Evolutionary conservation across 176 grass and related monocot species (phyloP).

Genomic region (maize (Zea mays)): DNA sequence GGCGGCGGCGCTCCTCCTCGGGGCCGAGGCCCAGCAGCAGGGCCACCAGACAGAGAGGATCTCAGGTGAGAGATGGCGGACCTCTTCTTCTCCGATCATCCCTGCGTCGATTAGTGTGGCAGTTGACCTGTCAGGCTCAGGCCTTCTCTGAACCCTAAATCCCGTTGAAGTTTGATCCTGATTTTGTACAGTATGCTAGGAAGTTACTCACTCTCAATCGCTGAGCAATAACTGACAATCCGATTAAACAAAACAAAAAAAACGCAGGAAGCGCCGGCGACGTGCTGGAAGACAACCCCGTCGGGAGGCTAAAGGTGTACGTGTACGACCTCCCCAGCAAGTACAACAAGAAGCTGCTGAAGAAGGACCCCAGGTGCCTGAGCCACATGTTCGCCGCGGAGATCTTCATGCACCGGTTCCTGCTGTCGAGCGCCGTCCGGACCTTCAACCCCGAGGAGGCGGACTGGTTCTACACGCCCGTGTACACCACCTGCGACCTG

Average conservation of each 20-base stretch:
- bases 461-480: slow-evolving; percentile 31
- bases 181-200: too few relatives aligned
- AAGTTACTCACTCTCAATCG: too few relatives aligned
- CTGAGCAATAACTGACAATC: neutral
- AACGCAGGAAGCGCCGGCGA: slow-evolving; percentile 21
- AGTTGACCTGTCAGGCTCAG: neutral
- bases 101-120: too few relatives aligned
- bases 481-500: slow-evolving; percentile 36
- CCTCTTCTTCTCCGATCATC: neutral
- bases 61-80: neutral
- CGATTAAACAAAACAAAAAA: neutral
- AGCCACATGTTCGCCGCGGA: slow-evolving; percentile 34
- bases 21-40: slow-evolving; percentile 11
- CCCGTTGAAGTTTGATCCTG: too few relatives aligned
- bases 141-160: too few relatives aligned
- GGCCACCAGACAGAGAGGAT: neutral
- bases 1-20: slow-evolving; percentile 12
- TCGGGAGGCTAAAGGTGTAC: slow-evolving; percentile 17
- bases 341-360: slow-evolving; percentile 6
- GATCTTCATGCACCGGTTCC: slow-evolving; percentile 29
- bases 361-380: slow-evolving; percentile 20
- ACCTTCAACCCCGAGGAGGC: slow-evolving; percentile 19
- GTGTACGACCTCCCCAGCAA: slow-evolving; percentile 26
- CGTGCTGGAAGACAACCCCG: slow-evolving; percentile 12
- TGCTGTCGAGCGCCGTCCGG: slow-evolving; percentile 24